These are phyloP conservation scores for Boletus rubroflammeus DNA, from an alignment of 768 basidiomycete species.

Conservation along the genomic window DNA sequence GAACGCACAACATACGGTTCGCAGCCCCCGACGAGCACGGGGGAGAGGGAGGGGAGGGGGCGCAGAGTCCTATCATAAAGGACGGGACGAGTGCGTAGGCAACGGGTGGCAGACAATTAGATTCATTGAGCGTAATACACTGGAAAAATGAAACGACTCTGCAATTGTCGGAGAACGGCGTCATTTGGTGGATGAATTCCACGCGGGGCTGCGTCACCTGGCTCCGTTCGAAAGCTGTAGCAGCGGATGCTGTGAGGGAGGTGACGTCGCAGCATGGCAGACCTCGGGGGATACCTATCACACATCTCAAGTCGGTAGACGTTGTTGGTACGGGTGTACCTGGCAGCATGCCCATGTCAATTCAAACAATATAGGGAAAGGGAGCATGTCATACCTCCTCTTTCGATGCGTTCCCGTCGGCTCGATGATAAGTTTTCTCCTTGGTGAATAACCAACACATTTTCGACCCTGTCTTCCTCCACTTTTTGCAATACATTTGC, in stretches of 20 bases:
- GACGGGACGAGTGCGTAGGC: constrained; percentile 19
- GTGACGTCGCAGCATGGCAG: constrained; percentile 9
- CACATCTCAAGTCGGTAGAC: constrained; percentile 48
- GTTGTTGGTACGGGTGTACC: constrained; percentile 55
- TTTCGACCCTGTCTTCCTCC: constrained; percentile 53
- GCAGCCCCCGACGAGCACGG: constrained; percentile 21
- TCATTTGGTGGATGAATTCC: constrained; percentile 24
- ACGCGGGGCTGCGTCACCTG: constrained; percentile 14
- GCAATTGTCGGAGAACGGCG: constrained; percentile 23
- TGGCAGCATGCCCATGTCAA: constrained; percentile 14
- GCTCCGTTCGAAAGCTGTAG: constrained; percentile 7
- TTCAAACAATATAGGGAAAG: background rate
- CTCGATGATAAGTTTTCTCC: constrained; percentile 33
- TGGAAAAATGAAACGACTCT: constrained; percentile 27
- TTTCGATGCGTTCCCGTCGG: constrained; percentile 37
- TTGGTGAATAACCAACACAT: constrained; percentile 43
- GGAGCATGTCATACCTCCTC: constrained; percentile 38
- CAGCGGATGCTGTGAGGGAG: constrained; percentile 6
- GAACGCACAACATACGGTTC: constrained; percentile 1
- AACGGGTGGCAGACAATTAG: constrained; percentile 30
- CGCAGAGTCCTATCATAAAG: constrained; percentile 10
- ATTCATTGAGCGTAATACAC: constrained; percentile 25
- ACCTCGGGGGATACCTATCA: constrained; percentile 20
- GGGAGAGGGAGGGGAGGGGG: constrained; percentile 1
- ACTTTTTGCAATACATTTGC: constrained; percentile 44